Percentiles rank a stretch among this genome's conserved stretches.
Evolutionary conservation across 176 grass and related monocot genomes (phyloP).

Genomic region (Bonia amplexicaulis): DNA sequence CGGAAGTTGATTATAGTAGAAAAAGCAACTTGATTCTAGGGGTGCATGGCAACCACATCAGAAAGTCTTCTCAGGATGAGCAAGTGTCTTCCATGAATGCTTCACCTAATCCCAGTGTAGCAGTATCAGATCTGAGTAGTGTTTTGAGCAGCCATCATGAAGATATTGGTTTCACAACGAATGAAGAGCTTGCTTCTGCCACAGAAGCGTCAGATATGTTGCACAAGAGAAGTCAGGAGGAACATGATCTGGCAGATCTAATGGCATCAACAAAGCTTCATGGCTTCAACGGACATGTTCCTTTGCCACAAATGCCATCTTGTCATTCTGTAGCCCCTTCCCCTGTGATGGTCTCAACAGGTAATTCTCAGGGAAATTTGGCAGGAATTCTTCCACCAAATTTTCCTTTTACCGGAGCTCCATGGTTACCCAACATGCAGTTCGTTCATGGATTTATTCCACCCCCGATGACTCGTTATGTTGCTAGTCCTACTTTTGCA

Average conservation of each 20-base stretch:
- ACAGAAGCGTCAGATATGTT: constrained; percentile 33
- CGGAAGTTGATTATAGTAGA: constrained; percentile 27
- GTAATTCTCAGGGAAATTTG: constrained; percentile 38
- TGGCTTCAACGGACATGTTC: constrained; percentile 40
- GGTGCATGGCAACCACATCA: constrained; percentile 16
- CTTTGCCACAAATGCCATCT: constrained; percentile 34
- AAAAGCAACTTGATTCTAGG: constrained; percentile 17
- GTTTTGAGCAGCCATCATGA: constrained; percentile 26
- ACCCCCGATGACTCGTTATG: constrained; percentile 25
- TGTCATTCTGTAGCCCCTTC: constrained; percentile 31
- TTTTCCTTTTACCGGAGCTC: constrained; percentile 14
- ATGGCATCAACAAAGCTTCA: constrained; percentile 34
- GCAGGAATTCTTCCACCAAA: constrained; percentile 25
- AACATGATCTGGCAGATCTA: constrained; percentile 46
- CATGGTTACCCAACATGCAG: constrained; percentile 40
- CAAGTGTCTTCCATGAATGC: constrained; percentile 12
- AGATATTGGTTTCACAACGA: constrained; percentile 24
- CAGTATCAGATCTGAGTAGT: constrained; percentile 40
- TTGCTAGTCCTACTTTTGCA: constrained; percentile 7
- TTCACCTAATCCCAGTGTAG: constrained; percentile 17
- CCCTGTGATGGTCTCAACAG: constrained; percentile 17
- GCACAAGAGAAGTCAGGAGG: constrained; percentile 24
- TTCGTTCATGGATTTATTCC: constrained; percentile 36
- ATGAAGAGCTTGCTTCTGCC: constrained; percentile 39
- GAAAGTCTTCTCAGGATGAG: constrained; percentile 34